phyloP scores from a whole-genome alignment of 352 stramenopile species.

The Pythium oligandrum region DNA sequence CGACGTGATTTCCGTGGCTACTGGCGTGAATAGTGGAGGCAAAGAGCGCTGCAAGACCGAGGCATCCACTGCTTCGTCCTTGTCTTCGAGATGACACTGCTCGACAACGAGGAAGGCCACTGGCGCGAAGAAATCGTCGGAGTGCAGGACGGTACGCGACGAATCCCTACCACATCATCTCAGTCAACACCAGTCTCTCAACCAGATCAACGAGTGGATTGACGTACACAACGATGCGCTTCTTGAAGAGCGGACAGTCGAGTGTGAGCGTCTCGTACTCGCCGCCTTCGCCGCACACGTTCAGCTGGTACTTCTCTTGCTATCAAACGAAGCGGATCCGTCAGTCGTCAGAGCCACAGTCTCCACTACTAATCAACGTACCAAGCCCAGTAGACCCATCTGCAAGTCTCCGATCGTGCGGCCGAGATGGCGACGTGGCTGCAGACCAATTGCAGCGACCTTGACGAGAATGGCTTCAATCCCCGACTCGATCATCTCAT shows the following conservation, averaged over 20 bases:
- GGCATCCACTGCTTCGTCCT: constrained; percentile 26
- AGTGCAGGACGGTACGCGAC: constrained; percentile 90
- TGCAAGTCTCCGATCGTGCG: constrained; percentile 86
- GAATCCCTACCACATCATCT: constrained; percentile 51
- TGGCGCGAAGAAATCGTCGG: constrained; percentile 88
- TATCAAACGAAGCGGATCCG: constrained; percentile 9
- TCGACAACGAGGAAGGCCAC: constrained; percentile 92
- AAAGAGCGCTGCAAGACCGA: neutral
- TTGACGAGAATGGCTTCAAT: constrained; percentile 97
- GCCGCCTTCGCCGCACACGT: constrained; percentile 98
- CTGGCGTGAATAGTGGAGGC: neutral
- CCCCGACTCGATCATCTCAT: constrained; percentile 93
- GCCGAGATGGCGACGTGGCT: constrained; percentile 79
- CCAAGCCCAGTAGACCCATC: constrained; percentile 87
- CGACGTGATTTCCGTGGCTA: neutral
- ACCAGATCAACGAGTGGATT: neutral
- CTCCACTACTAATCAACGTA: constrained; percentile 7
- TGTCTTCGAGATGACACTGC: constrained; percentile 87
- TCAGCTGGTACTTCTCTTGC: constrained; percentile 95
- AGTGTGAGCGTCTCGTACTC: constrained; percentile 99
- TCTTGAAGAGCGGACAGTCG: constrained; percentile 95
- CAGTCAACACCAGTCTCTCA: too few relatives aligned
- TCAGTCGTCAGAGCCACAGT: constrained; percentile 1
- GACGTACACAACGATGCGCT: constrained; percentile 87
- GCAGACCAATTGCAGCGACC: constrained; percentile 90